Percentiles rank a stretch among this genome's conserved stretches.
Evolutionary conservation across 768 basidiomycete species (phyloP).

Genomic region (Russula sp.): DNA sequence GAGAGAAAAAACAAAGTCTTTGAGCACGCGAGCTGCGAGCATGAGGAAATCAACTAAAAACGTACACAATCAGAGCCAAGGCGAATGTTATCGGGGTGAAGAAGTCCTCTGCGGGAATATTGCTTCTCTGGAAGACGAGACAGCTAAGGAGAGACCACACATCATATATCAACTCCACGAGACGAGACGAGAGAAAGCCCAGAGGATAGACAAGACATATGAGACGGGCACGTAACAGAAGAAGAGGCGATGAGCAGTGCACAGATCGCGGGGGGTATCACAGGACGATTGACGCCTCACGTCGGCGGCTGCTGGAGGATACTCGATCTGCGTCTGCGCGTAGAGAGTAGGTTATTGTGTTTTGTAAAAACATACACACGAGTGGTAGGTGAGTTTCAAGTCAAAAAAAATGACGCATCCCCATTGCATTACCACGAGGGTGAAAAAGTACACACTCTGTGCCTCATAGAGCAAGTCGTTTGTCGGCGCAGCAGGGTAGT

Average conservation of each 20-base stretch:
- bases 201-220: slow-evolving; percentile 1
- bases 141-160: slow-evolving; percentile 30
- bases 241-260: slow-evolving; percentile 41
- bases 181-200: too few relatives aligned
- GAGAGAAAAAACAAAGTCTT: too few relatives aligned
- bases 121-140: slow-evolving; percentile 44
- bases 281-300: slow-evolving; percentile 34
- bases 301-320: slow-evolving; percentile 50
- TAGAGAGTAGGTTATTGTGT: slow-evolving; percentile 43
- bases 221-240: slow-evolving; percentile 41
- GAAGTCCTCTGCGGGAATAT: slow-evolving; percentile 40
- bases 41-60: background rate
- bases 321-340: slow-evolving; percentile 48
- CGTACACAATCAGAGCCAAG: slow-evolving; percentile 25
- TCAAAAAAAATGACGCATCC: slow-evolving; percentile 26
- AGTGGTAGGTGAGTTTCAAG: background rate
- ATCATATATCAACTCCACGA: background rate
- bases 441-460: slow-evolving; percentile 49
- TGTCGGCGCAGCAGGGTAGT: slow-evolving; percentile 35
- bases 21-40: background rate
- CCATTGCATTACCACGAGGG: slow-evolving; percentile 55
- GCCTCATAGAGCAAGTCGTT: slow-evolving; percentile 40
- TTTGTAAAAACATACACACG: background rate
- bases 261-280: slow-evolving; percentile 41
- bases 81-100: slow-evolving; percentile 49